These are phyloP conservation scores for Polyplosphaeria fusca DNA, from an alignment of 495 filamentous ascomycete genomes.

Conservation along the genomic window DNA sequence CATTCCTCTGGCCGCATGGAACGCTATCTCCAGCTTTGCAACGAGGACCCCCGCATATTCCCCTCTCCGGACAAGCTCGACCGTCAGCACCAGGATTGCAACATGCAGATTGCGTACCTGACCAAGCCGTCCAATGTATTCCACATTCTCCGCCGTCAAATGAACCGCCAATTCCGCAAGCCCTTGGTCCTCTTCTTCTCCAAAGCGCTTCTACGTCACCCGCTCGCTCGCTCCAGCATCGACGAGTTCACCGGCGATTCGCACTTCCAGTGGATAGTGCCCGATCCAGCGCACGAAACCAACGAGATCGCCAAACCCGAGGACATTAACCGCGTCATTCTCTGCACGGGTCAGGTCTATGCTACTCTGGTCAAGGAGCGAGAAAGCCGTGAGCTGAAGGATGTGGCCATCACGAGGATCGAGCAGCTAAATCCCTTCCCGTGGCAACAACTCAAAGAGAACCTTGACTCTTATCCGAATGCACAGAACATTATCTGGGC, in stretches of 20 bases:
- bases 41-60: constrained; percentile 94
- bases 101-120: constrained; percentile 97
- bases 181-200: constrained; percentile 97
- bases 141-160: constrained; percentile 93
- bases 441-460: constrained; percentile 92
- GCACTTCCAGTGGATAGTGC: constrained; percentile 94
- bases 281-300: constrained; percentile 74
- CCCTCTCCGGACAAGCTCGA: constrained; percentile 82
- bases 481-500: constrained; percentile 93
- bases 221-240: constrained; percentile 79
- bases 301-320: constrained; percentile 70
- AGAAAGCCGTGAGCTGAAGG: constrained; percentile 72
- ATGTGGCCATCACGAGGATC: constrained; percentile 89
- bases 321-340: constrained; percentile 87
- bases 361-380: constrained; percentile 87
- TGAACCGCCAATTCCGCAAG: constrained; percentile 98
- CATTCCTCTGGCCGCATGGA: constrained; percentile 98
- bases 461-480: constrained; percentile 93
- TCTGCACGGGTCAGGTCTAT: constrained; percentile 95
- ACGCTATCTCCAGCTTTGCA: constrained; percentile 94
- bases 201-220: constrained; percentile 89
- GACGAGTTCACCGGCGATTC: constrained; percentile 86
- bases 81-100: constrained; percentile 98
- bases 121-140: constrained; percentile 91
- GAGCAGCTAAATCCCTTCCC: constrained; percentile 99